These are phyloP conservation scores for Papiliotrema laurentii DNA, from an alignment of 1,284 basidiomycete genomes.

Conservation along the genomic window DNA sequence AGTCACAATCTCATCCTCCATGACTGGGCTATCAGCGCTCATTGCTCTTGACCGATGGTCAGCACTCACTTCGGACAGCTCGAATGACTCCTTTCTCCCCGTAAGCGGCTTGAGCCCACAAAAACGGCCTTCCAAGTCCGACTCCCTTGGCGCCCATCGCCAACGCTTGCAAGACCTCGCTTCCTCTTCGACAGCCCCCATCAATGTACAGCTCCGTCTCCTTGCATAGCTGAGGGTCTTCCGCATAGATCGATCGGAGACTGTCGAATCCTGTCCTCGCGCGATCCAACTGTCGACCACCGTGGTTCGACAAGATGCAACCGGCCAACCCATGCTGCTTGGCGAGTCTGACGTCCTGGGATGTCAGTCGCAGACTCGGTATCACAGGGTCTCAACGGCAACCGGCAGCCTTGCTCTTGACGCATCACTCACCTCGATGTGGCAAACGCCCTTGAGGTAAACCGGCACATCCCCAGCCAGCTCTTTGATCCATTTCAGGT, in stretches of 20 bases:
- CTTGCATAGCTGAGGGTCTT: slow-evolving; percentile 41
- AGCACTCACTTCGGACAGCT: not conserved
- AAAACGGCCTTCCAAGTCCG: slow-evolving; percentile 49
- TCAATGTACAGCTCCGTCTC: slow-evolving; percentile 51
- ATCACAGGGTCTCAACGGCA: not conserved
- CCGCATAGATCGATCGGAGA: slow-evolving; percentile 43
- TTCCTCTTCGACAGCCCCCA: slow-evolving; percentile 50
- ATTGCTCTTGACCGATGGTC: not conserved
- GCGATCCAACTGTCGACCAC: slow-evolving; percentile 40
- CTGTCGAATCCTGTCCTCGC: slow-evolving; percentile 40
- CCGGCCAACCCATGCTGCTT: slow-evolving; percentile 48
- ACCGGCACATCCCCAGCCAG: slow-evolving; percentile 46
- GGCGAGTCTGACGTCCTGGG: slow-evolving; percentile 47
- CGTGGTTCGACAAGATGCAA: slow-evolving; percentile 46
- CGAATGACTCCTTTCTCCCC: slow-evolving; percentile 30
- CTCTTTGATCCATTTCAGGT: slow-evolving; percentile 48
- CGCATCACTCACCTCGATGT: slow-evolving; percentile 31
- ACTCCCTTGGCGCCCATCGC: slow-evolving; percentile 51
- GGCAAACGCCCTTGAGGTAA: slow-evolving; percentile 50
- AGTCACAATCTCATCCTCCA: slow-evolving; percentile 34
- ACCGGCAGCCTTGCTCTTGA: too few species aligned
- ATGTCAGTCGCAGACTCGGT: slow-evolving; percentile 5
- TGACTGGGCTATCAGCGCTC: slow-evolving; percentile 19
- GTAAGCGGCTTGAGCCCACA: slow-evolving; percentile 45
- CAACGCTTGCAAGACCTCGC: slow-evolving; percentile 50